These are phyloP conservation scores for Cyclostephanos invisitatus DNA, from an alignment of 108 stramenopile genomes.

Conservation along the genomic window DNA sequence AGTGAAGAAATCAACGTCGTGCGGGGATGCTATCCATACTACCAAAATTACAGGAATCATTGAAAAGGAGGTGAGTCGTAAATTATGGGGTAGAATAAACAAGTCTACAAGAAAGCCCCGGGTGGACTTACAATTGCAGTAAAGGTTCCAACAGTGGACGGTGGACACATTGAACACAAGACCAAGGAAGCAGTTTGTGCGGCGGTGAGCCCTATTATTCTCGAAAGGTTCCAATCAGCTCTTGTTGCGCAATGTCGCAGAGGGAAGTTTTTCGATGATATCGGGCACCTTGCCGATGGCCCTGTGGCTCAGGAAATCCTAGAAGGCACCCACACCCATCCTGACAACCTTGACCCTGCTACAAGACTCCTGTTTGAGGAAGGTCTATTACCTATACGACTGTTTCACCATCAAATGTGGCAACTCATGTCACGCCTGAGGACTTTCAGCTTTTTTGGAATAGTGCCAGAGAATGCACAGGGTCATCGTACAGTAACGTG, in stretches of 20 bases:
- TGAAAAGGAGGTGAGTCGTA: background rate
- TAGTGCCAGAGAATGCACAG: background rate
- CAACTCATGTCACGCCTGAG: background rate
- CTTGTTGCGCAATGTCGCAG: background rate
- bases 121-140: background rate
- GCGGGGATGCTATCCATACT: too few relatives aligned
- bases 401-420: background rate
- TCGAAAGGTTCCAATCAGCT: too few relatives aligned
- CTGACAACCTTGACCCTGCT: background rate
- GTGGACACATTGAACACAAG: background rate
- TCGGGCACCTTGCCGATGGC: constrained; percentile 12
- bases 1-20: too few relatives aligned
- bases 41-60: background rate
- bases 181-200: background rate
- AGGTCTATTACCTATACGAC: background rate
- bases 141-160: background rate
- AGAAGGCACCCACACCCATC: constrained; percentile 23
- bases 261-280: constrained; percentile 12
- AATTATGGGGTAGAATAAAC: background rate
- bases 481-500: constrained; percentile 11
- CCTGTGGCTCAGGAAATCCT: constrained; percentile 5
- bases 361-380: constrained; percentile 6
- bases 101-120: background rate
- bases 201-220: background rate
- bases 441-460: constrained; percentile 29